Conservation (phyloP, 139 green algal species). For the Mychonastes homosphaera region DNA sequence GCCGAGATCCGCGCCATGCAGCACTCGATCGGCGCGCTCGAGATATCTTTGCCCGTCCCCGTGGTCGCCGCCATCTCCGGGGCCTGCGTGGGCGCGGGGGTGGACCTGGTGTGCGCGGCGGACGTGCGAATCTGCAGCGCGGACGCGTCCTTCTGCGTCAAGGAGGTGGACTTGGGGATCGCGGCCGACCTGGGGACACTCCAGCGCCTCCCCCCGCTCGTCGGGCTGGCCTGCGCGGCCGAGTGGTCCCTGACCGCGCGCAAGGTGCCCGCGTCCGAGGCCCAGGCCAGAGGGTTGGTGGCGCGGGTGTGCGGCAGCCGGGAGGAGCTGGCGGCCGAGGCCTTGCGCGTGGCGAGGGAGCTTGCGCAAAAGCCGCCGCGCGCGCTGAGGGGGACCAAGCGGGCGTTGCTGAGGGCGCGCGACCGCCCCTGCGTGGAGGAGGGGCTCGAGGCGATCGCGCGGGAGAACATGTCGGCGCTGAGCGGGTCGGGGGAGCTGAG, state of each 20-base stretch:
- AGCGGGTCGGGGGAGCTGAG: no score
- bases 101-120: slow-evolving; percentile 77
- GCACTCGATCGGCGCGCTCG: not conserved
- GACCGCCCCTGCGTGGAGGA: no score
- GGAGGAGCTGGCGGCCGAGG: slow-evolving; percentile 24
- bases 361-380: slow-evolving; percentile 54
- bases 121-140: slow-evolving; percentile 66
- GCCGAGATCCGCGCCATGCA: slow-evolving; percentile 10
- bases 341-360: slow-evolving; percentile 23
- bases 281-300: slow-evolving; percentile 41
- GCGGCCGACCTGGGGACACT: slow-evolving; percentile 81
- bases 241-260: not conserved
- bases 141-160: slow-evolving; percentile 73
- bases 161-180: slow-evolving; percentile 88
- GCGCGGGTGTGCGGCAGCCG: slow-evolving; percentile 11
- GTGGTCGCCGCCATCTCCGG: slow-evolving; percentile 24
- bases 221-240: slow-evolving; percentile 33
- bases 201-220: slow-evolving; percentile 72
- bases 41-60: not conserved
- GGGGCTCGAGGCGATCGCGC: no score
- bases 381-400: slow-evolving; percentile 69
- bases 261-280: slow-evolving; percentile 14
- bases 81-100: slow-evolving; percentile 71
- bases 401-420: slow-evolving; percentile 61
- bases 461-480: no score